Conservation (phyloP, 768 basidiomycete species). For the Boletus patriciae region DNA sequence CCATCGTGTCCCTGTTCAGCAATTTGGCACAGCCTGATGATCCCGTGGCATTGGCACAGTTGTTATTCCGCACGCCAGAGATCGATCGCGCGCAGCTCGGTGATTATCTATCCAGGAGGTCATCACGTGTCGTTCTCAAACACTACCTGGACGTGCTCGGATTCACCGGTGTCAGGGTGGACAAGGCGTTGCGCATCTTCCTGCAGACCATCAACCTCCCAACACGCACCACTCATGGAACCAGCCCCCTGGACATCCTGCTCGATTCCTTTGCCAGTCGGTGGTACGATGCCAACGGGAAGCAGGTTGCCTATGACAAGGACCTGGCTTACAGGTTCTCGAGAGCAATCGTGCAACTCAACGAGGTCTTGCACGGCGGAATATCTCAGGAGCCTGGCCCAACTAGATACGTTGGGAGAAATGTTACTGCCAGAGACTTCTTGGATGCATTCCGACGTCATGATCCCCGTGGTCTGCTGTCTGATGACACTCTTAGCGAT, state of each 20-base stretch:
- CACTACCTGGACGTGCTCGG: slow-evolving; percentile 88
- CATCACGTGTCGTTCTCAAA: slow-evolving; percentile 74
- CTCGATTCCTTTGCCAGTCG: slow-evolving; percentile 82
- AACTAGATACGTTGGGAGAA: slow-evolving; percentile 52
- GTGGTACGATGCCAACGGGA: slow-evolving; percentile 89
- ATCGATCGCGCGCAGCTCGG: slow-evolving; percentile 83
- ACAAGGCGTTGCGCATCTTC: slow-evolving; percentile 88
- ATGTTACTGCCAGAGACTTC: slow-evolving; percentile 76
- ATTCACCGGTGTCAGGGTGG: slow-evolving; percentile 78
- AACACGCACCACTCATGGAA: slow-evolving; percentile 36
- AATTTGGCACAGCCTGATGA: slow-evolving; percentile 63
- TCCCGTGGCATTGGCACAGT: slow-evolving; percentile 68
- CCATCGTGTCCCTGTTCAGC: slow-evolving; percentile 67
- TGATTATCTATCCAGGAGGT: slow-evolving; percentile 73
- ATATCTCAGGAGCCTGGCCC: slow-evolving; percentile 61
- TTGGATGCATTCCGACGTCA: slow-evolving; percentile 77
- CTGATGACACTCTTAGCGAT: slow-evolving; percentile 73
- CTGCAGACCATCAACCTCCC: slow-evolving; percentile 78
- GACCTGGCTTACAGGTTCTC: slow-evolving; percentile 77
- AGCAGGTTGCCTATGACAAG: slow-evolving; percentile 75
- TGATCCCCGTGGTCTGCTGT: slow-evolving; percentile 67
- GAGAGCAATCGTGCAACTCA: slow-evolving; percentile 81
- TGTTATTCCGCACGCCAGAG: slow-evolving; percentile 80
- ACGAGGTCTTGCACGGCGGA: slow-evolving; percentile 81
- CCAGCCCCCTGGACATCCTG: slow-evolving; percentile 50